Evolutionary conservation across 768 basidiomycete species (phyloP), one percentile per base, ranked within the genome.

Genomic region (Royoungia palumana): DNA sequence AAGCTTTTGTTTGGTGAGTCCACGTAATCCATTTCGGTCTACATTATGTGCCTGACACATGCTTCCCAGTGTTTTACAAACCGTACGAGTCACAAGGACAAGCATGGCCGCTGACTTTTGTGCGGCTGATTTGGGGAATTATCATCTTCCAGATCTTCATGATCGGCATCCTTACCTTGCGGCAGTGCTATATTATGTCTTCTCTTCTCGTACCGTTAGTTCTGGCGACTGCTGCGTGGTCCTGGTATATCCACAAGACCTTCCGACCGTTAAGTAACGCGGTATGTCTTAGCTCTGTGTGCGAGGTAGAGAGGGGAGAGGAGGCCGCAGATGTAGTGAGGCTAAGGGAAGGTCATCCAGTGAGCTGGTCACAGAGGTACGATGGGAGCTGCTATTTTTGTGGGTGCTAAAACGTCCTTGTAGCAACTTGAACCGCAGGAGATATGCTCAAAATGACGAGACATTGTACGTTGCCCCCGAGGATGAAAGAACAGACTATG

Each of bases 21-120:
- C 4, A 30, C 3, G 0, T 20, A 27, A 38, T 4, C 12, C 17
- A 9, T 28, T 43, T 13, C 16, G 28, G 20, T 30, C 22, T 9
- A 4, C 16, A 16, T 30, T 20, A 30, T 20, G 51, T n/a, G 28
- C 46, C 24, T 13, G 21, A 41, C 6, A 30, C 27, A n/a, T 11
- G 45, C 28, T 35, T 40, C 38, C 0, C 61, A 96, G 94, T 97
- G 17, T 98, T 95, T 74, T 96, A 96, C 74, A 97, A 97, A 62
- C 95, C 96, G 0, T 98, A 97, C 68, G 94, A 97, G 70, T 92
- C 89, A 2, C 89, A 88, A 58, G 96, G 96, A 2, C 94, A 97
- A 71, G 96, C 94, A 2, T 98, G 96, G 95, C 92, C 93, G 0
- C 83, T 97, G 57, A 94, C 96, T 0, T 97, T 94, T 66, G 79